Percentiles rank a stretch among this genome's conserved stretches.
These are phyloP conservation scores for Fusarium armeniacum DNA, from an alignment of 2,329 filamentous ascomycete species.

Conservation along the genomic window DNA sequence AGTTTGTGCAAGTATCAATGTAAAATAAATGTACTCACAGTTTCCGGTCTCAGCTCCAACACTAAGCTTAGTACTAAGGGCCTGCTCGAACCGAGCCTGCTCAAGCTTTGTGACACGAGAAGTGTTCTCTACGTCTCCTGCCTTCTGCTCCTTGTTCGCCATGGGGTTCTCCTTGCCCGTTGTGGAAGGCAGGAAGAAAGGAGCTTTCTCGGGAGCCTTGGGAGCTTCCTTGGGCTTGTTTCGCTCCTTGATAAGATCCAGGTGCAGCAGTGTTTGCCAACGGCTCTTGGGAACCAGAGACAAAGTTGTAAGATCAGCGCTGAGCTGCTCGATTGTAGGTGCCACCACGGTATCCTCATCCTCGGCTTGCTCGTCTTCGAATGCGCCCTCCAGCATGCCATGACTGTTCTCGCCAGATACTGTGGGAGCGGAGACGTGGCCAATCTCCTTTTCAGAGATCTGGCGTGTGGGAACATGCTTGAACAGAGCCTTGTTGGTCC, in stretches of 20 bases:
- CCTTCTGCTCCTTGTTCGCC: slow-evolving; percentile 51
- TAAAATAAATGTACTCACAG: slow-evolving; percentile 64
- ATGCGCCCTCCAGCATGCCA: slow-evolving; percentile 81
- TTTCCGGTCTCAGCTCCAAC: slow-evolving; percentile 67
- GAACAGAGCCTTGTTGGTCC: slow-evolving; percentile 95
- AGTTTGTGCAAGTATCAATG: slow-evolving; percentile 25
- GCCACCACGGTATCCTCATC: slow-evolving; percentile 68
- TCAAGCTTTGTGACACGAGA: slow-evolving; percentile 80
- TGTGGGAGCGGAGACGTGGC: slow-evolving; percentile 75
- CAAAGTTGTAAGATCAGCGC: slow-evolving; percentile 85
- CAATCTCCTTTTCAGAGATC: slow-evolving; percentile 82
- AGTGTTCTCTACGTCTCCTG: slow-evolving; percentile 61
- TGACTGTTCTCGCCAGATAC: slow-evolving; percentile 86
- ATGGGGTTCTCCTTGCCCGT: slow-evolving; percentile 63
- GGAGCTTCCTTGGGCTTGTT: slow-evolving; percentile 95
- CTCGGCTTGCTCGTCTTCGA: slow-evolving; percentile 69
- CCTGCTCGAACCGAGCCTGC: slow-evolving; percentile 68
- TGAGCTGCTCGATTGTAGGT: slow-evolving; percentile 80
- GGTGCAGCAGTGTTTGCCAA: slow-evolving; percentile 94
- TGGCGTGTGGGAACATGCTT: slow-evolving; percentile 88
- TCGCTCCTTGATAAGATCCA: slow-evolving; percentile 91
- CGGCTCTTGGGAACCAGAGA: slow-evolving; percentile 89
- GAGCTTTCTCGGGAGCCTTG: slow-evolving; percentile 92
- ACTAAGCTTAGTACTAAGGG: slow-evolving; percentile 70
- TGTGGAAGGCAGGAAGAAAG: slow-evolving; percentile 89